Conservation (phyloP, 305 asterid genomes). For the Ilex paraguariensis region DNA sequence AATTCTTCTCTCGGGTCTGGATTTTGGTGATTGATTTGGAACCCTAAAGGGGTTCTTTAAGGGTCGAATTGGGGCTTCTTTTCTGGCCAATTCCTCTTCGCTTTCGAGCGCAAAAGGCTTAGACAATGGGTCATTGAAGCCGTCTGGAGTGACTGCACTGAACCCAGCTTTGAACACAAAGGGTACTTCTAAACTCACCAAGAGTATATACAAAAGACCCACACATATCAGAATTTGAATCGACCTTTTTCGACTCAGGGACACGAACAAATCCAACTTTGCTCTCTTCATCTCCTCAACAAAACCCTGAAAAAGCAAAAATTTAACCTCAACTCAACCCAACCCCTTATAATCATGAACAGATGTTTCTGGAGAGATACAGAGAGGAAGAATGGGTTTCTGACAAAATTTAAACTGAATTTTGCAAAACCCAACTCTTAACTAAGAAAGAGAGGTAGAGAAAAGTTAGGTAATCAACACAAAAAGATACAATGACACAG, state of each 20-base stretch:
- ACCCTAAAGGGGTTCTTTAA: conserved; percentile 21
- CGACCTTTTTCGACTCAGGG: conserved; percentile 47
- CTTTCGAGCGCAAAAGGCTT: conserved; percentile 50
- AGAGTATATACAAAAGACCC: conserved; percentile 41
- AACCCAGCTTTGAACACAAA: conserved; percentile 46
- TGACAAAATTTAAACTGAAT: too few species aligned
- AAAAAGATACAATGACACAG: too few species aligned
- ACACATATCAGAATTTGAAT: conserved; percentile 35
- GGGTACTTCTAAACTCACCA: conserved; percentile 59
- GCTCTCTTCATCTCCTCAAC: conserved; percentile 43
- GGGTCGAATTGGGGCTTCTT: conserved; percentile 40
- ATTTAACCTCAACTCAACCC: background rate
- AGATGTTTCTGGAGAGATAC: background rate
- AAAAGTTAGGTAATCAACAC: too few species aligned
- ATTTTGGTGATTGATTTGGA: conserved; percentile 19
- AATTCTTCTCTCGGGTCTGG: conserved; percentile 28
- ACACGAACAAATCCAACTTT: conserved; percentile 38
- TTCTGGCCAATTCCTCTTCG: conserved; percentile 41
- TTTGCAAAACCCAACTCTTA: background rate
- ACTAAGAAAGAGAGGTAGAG: background rate
- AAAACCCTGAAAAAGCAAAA: background rate
- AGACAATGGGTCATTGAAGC: conserved; percentile 25
- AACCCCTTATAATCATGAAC: background rate
- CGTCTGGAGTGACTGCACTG: conserved; percentile 32
- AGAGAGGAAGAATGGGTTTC: background rate